These are phyloP conservation scores for Xylaria longipes DNA, from an alignment of 495 filamentous ascomycete species.

Conservation along the genomic window DNA sequence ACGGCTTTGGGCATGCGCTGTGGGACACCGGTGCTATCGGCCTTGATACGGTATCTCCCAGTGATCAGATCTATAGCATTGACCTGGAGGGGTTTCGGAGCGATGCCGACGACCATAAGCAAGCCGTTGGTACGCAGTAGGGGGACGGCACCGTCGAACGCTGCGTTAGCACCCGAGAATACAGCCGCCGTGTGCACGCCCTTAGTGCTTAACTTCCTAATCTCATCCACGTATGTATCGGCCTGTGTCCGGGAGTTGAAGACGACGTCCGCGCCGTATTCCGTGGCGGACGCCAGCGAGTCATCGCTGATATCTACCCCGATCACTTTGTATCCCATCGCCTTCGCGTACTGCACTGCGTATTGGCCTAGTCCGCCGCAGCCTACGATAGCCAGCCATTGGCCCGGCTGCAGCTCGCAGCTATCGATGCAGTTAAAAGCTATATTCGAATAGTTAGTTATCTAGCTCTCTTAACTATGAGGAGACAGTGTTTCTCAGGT, in stretches of 20 bases:
- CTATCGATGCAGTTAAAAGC: constrained; percentile 48
- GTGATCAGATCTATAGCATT: constrained; percentile 31
- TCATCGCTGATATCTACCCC: constrained; percentile 67
- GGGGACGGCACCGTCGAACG: constrained; percentile 25
- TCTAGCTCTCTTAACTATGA: not conserved
- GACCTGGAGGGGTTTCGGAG: constrained; percentile 39
- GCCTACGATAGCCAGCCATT: constrained; percentile 65
- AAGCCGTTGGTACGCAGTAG: constrained; percentile 32
- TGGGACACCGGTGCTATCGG: constrained; percentile 41
- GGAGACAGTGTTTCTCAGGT: not conserved
- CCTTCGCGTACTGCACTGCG: constrained; percentile 68
- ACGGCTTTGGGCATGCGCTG: constrained; percentile 44
- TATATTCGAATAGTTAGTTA: not conserved
- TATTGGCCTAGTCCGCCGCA: constrained; percentile 67
- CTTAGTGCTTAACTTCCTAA: constrained; percentile 40
- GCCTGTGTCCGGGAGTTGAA: constrained; percentile 46
- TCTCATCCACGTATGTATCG: constrained; percentile 38
- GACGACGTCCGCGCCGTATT: constrained; percentile 56
- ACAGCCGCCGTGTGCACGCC: constrained; percentile 46
- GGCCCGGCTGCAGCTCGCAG: constrained; percentile 41
- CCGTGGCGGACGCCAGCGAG: constrained; percentile 58
- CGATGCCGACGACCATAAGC: constrained; percentile 51
- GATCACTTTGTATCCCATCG: constrained; percentile 65
- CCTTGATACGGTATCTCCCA: constrained; percentile 33
- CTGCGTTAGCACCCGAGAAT: constrained; percentile 45